Evolutionary conservation across 164 flowering plant species (phyloP).

Genomic region (Tetracentron sinense): DNA sequence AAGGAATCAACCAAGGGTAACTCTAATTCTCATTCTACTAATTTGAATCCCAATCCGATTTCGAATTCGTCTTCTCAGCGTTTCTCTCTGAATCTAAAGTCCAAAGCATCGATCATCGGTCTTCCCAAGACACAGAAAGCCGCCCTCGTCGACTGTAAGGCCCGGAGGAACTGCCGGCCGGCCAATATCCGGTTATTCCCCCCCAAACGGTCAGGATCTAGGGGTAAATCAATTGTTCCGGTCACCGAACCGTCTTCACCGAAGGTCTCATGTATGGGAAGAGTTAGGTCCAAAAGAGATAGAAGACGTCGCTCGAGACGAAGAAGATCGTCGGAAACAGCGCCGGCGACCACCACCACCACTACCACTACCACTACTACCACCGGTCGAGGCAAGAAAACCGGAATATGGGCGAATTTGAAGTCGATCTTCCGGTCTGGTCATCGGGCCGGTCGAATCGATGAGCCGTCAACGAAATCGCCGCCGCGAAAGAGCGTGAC

Average conservation of each 20-base stretch:
- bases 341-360: neutral
- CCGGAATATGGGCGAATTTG: conserved; percentile 18
- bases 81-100: conserved; percentile 8
- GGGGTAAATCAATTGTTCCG: conserved; percentile 7
- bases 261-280: conserved; percentile 36
- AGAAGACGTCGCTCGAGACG: conserved; percentile 7
- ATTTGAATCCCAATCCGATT: neutral
- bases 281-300: conserved; percentile 21
- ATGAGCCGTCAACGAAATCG: too few species aligned
- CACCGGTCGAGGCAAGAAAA: neutral
- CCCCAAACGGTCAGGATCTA: conserved; percentile 21
- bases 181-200: conserved; percentile 16
- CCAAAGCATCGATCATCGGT: conserved; percentile 24
- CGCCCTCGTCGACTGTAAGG: conserved; percentile 1
- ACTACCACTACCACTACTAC: neutral
- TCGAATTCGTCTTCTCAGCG: conserved; percentile 15
- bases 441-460: too few species aligned
- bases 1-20: conserved; percentile 24
- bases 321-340: neutral
- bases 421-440: conserved; percentile 12
- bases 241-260: conserved; percentile 35
- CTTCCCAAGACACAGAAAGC: conserved; percentile 24
- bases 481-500: too few species aligned
- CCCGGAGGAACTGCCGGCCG: conserved; percentile 11
- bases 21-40: conserved; percentile 1